Base-by-base conservation (phyloP, 257 asterid genomes). In the Cordia subcordata region DNA sequence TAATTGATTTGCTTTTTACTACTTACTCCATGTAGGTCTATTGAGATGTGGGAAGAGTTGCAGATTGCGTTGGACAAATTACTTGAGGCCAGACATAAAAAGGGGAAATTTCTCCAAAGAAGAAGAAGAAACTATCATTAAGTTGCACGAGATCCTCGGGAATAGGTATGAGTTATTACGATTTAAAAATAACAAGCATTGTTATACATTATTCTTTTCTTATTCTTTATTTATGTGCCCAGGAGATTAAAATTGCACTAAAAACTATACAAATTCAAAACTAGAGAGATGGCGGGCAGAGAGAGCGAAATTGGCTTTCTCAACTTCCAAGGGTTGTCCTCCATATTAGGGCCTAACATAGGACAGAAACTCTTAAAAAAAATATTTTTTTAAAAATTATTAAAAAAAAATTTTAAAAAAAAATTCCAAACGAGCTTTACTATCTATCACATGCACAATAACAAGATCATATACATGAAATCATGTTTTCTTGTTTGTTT, bases 31-130 rank as follows among this genome's bases (percentile, higher is more conserved):
- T 37, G 4, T 49, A 85, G 96, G 95, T 13, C 68, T 90, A 38
- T 13, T 82, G 57, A 68, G 88, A 58, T 82, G 88, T 53, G 88
- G 88, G n/a, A 82, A 82, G 74, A 82, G 88, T 51, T 82, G 88
- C 74, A 71, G 88, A 23, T 75, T 82, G 1, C 63, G 88, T 15
- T 82, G 88, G 88, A 63, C 68, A 19, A 82, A 82, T n/a, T 82
- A 81, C 63, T 46, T 81, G 61, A 49, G 88, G 46, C 87, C 87
- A 4, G 87, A 81, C 49, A 75, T 81, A 11, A 82, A 79, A 68
- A 71, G 85, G 23, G 88, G 88, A 37, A 76, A 76, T 45, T 82
- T 82, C 79, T 66, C 68, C 42, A 40, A 49, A 61, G 81, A 82
- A 53, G 88, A 82, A 67, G 83, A 82, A 67, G 81, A 76, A 8